A percentile compares a stretch with the other conserved stretches of the same genome.
Conservation (phyloP, 2,329 filamentous ascomycete species). For the Zarea fungicola region DNA sequence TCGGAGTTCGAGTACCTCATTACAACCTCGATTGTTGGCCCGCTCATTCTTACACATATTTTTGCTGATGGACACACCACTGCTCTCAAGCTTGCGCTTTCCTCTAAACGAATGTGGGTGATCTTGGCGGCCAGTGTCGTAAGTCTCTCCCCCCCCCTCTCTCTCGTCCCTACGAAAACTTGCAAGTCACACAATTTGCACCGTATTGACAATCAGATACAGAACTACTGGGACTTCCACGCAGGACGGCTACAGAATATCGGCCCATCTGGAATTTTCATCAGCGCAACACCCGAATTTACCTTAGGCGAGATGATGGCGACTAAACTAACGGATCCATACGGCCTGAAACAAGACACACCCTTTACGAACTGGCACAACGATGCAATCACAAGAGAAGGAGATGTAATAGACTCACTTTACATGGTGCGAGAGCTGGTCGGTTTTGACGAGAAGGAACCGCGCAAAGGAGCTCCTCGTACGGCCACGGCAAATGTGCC, state of each 20-base stretch:
- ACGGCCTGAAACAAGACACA: background rate
- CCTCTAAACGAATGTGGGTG: conserved; percentile 20
- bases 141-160: conserved; percentile 9
- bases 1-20: background rate
- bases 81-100: conserved; percentile 19
- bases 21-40: conserved; percentile 16
- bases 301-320: conserved; percentile 18
- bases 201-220: no score
- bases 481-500: background rate
- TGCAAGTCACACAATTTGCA: background rate
- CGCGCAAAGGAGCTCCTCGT: background rate
- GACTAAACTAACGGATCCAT: conserved; percentile 10
- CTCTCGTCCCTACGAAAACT: background rate
- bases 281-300: conserved; percentile 23
- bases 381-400: conserved; percentile 14
- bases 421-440: background rate
- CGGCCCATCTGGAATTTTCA: conserved; percentile 21
- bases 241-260: conserved; percentile 15
- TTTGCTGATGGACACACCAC: conserved; percentile 21
- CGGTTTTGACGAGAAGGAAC: background rate
- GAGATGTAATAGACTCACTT: conserved; percentile 5
- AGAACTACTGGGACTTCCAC: conserved; percentile 25
- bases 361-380: conserved; percentile 13
- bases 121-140: conserved; percentile 20
- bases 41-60: conserved; percentile 14